Evolutionary conservation across 1,284 basidiomycete genomes (phyloP).

Genomic region (Erythrobasidium hasegawianum): DNA sequence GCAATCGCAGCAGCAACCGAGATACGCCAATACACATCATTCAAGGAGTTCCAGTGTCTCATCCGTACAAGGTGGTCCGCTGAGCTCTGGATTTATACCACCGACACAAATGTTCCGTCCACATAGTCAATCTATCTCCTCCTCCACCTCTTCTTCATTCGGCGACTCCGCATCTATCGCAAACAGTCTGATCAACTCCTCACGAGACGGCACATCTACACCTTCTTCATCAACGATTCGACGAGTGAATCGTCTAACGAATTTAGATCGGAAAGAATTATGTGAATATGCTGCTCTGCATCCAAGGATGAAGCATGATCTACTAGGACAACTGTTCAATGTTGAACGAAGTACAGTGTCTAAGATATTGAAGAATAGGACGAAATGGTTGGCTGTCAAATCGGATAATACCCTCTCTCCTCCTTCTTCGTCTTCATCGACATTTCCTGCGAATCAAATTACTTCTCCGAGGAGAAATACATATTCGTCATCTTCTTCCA

Average conservation of each 20-base stretch:
- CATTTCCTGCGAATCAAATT: background rate
- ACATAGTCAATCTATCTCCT: slow-evolving; percentile 10
- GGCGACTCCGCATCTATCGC: background rate
- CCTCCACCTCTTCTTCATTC: slow-evolving; percentile 20
- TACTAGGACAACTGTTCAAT: slow-evolving; percentile 68
- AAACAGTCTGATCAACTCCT: background rate
- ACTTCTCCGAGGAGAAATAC: too few relatives aligned
- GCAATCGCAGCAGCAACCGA: background rate
- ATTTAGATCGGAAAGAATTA: slow-evolving; percentile 70
- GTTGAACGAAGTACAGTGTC: slow-evolving; percentile 89
- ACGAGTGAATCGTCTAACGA: slow-evolving; percentile 54
- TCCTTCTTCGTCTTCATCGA: background rate
- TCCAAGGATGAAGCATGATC: slow-evolving; percentile 59
- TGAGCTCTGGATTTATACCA: background rate
- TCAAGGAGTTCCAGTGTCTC: background rate
- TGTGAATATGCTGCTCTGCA: slow-evolving; percentile 62
- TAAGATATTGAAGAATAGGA: slow-evolving; percentile 81
- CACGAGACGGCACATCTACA: slow-evolving; percentile 1
- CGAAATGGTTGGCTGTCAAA: slow-evolving; percentile 67
- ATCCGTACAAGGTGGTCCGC: background rate
- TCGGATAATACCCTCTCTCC: slow-evolving; percentile 26
- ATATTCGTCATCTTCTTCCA: too few relatives aligned
- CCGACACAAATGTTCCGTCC: background rate
- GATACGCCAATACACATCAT: background rate
- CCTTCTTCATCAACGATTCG: background rate